Conservation (phyloP, 2,329 filamentous ascomycete genomes). For the Clarireedia homoeocarpa region DNA sequence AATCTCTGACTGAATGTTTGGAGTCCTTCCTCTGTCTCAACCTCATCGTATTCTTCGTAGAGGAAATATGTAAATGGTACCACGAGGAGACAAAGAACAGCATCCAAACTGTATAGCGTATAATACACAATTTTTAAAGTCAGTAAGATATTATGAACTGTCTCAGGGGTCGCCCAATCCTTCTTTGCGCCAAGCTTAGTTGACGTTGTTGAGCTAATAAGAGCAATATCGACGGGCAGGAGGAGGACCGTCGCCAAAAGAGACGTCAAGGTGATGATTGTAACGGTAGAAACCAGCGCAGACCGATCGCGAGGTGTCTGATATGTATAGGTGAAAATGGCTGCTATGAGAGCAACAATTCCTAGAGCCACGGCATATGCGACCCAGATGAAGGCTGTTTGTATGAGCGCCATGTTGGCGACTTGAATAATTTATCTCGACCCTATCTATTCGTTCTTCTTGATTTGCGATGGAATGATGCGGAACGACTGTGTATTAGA, state of each 20-base stretch:
- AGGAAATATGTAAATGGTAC: slow-evolving; percentile 97
- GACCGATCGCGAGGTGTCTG: slow-evolving; percentile 84
- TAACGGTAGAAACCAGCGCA: slow-evolving; percentile 70
- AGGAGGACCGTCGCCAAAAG: slow-evolving; percentile 88
- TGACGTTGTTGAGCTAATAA: slow-evolving; percentile 82
- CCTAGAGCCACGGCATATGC: slow-evolving; percentile 78
- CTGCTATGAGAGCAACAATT: slow-evolving; percentile 67
- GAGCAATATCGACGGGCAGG: slow-evolving; percentile 88
- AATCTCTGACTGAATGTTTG: slow-evolving; percentile 65
- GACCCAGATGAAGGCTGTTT: slow-evolving; percentile 90
- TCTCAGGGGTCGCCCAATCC: slow-evolving; percentile 83
- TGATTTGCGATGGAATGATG: too few relatives aligned
- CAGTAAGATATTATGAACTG: slow-evolving; percentile 67
- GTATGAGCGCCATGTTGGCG: slow-evolving; percentile 49
- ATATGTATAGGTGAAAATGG: slow-evolving; percentile 85
- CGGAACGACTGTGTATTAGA: too few relatives aligned
- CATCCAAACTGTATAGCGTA: slow-evolving; percentile 83
- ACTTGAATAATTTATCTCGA: neutral
- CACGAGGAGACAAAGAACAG: slow-evolving; percentile 77
- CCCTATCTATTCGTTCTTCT: neutral
- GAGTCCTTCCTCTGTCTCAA: slow-evolving; percentile 71
- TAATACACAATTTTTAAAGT: slow-evolving; percentile 90
- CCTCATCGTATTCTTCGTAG: slow-evolving; percentile 95
- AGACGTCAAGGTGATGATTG: slow-evolving; percentile 77
- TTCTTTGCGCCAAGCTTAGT: slow-evolving; percentile 75